Conservation (phyloP, 2,329 filamentous ascomycete genomes). For the Botrytis paeoniae region DNA sequence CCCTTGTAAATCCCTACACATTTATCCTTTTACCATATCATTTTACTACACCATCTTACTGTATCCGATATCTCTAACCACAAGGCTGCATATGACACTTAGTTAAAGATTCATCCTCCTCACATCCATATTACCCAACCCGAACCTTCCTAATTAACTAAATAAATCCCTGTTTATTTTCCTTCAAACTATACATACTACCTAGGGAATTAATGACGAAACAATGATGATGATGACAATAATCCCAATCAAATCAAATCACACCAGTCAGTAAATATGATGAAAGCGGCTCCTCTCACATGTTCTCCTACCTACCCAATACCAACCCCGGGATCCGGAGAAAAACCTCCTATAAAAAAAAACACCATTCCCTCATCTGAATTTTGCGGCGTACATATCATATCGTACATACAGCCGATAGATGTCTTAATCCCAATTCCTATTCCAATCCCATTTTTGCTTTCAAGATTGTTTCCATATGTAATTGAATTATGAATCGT, state of each 20-base stretch:
- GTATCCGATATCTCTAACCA: background rate
- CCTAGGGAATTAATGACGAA: background rate
- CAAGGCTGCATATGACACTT: background rate
- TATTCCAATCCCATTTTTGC: no score
- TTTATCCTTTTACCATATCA: no score
- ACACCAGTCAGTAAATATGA: background rate
- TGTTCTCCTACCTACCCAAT: accelerated
- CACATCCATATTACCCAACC: background rate
- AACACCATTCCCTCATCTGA: no score
- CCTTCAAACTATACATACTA: no score
- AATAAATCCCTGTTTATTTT: background rate
- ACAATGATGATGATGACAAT: background rate
- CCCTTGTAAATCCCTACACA: background rate
- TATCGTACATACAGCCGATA: no score
- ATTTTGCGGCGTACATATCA: no score
- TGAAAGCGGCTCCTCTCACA: background rate
- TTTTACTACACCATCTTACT: no score
- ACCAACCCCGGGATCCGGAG: background rate
- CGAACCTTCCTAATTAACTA: background rate
- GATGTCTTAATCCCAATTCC: no score
- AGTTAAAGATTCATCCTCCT: background rate
- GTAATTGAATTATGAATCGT: no score
- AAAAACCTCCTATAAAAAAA: background rate
- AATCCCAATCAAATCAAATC: no score
- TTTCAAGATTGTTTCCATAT: no score